Evolutionary conservation across 2,329 filamentous ascomycete genomes (phyloP).

Genomic region (Aphanoascus verrucosus): DNA sequence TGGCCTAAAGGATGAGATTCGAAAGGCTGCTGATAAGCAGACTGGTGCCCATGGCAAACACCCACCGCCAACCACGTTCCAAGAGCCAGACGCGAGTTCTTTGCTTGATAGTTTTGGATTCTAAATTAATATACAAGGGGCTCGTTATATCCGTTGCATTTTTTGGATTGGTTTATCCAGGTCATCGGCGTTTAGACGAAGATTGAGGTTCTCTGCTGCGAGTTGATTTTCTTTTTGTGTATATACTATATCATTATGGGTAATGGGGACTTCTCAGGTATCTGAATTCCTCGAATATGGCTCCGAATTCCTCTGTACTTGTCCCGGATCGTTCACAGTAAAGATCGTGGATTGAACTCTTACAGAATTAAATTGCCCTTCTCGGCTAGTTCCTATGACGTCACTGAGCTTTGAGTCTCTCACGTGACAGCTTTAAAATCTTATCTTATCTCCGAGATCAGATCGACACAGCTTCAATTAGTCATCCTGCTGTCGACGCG

Average conservation of each 20-base stretch:
- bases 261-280: background rate
- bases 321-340: too few relatives aligned
- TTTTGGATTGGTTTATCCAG: background rate
- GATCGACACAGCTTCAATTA: background rate
- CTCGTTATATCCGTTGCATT: background rate
- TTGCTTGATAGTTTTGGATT: conserved; percentile 91
- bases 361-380: background rate
- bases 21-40: conserved; percentile 17
- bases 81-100: conserved; percentile 84
- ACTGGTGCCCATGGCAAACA: background rate
- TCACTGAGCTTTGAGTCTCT: too few relatives aligned
- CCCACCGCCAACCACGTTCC: conserved; percentile 59
- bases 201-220: background rate
- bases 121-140: conserved; percentile 33
- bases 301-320: too few relatives aligned
- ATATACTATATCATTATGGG: background rate
- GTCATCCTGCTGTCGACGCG: background rate
- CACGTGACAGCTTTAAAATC: too few relatives aligned
- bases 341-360: too few relatives aligned
- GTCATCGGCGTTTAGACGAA: conserved; percentile 1
- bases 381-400: background rate
- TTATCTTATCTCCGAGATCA: background rate
- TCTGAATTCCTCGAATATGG: background rate
- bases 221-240: background rate
- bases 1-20: conserved; percentile 34